phyloP scores from a whole-genome alignment of 2,329 filamentous ascomycete genomes.

The Aureobasidium sp. region DNA sequence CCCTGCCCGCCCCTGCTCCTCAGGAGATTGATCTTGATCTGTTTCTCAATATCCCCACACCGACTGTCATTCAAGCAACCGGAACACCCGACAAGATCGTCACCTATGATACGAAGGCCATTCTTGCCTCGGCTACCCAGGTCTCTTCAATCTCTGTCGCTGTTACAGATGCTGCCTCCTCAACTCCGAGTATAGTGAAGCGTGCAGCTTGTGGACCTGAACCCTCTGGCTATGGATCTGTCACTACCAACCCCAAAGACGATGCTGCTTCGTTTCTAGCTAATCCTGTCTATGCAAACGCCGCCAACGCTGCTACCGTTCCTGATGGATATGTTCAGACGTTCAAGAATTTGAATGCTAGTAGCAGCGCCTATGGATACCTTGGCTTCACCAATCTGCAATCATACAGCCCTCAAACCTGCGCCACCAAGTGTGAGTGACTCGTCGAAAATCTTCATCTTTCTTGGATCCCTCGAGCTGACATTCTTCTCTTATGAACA shows the following conservation, averaged over 20 bases:
- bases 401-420: slow-evolving; percentile 12
- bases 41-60: slow-evolving; percentile 4
- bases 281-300: slow-evolving; percentile 17
- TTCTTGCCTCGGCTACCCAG: slow-evolving; percentile 19
- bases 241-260: slow-evolving; percentile 21
- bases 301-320: slow-evolving; percentile 17
- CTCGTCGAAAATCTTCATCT: background rate
- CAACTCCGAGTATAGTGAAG: background rate
- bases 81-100: slow-evolving; percentile 19
- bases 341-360: slow-evolving; percentile 19
- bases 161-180: slow-evolving; percentile 15
- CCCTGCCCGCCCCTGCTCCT: background rate
- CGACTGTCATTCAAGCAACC: slow-evolving; percentile 15
- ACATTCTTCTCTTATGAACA: background rate
- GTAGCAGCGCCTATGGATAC: slow-evolving; percentile 19
- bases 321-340: slow-evolving; percentile 19
- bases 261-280: slow-evolving; percentile 26
- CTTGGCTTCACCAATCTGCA: slow-evolving; percentile 20
- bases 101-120: slow-evolving; percentile 18
- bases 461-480: background rate
- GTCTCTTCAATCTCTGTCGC: slow-evolving; percentile 18
- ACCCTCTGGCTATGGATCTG: background rate
- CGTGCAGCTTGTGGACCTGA: slow-evolving; percentile 2
- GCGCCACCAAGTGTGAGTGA: slow-evolving; percentile 3
- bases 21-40: slow-evolving; percentile 12